Percentiles rank a stretch among this genome's conserved stretches.
phyloP scores from a whole-genome alignment of 352 stramenopile species.

The Pythium apleroticum region DNA sequence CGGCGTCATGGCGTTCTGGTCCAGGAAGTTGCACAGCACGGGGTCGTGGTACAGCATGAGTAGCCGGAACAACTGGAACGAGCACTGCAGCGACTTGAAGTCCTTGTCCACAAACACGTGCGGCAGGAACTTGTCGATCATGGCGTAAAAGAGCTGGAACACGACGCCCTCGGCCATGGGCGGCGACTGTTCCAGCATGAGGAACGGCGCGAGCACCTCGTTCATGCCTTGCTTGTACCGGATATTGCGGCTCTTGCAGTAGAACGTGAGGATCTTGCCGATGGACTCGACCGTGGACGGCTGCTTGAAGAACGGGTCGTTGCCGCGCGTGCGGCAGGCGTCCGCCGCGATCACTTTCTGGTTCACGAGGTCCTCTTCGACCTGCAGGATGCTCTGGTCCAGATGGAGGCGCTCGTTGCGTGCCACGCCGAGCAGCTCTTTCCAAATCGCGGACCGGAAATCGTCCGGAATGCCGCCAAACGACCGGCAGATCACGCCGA shows the following conservation, averaged over 20 bases:
- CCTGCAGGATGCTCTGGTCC: conserved; percentile 67
- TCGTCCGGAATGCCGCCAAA: conserved; percentile 56
- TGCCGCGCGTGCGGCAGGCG: conserved; percentile 76
- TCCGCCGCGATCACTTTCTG: conserved; percentile 91
- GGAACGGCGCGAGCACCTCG: conserved; percentile 91
- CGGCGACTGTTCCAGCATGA: conserved; percentile 62
- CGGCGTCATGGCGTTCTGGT: conserved; percentile 91
- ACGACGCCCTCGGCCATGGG: conserved; percentile 64
- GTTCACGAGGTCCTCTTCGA: conserved; percentile 88
- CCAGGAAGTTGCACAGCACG: conserved; percentile 81
- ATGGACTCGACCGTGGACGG: conserved; percentile 75
- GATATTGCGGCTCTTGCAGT: conserved; percentile 90
- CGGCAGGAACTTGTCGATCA: conserved; percentile 88
- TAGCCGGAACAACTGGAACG: conserved; percentile 89
- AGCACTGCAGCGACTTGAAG: conserved; percentile 91
- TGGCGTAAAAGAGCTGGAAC: conserved; percentile 88
- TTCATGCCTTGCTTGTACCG: conserved; percentile 95
- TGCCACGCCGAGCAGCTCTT: conserved; percentile 73
- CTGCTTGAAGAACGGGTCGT: conserved; percentile 76
- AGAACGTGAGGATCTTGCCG: conserved; percentile 89
- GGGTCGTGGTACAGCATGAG: conserved; percentile 93
- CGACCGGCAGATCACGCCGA: conserved; percentile 69
- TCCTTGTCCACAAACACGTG: conserved; percentile 89
- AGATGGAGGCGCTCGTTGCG: conserved; percentile 59
- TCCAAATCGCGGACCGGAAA: conserved; percentile 69